Evolutionary conservation across 306 rosid species (phyloP), one percentile per base, ranked within the genome.

Genomic region (Dalbergia cultrata): DNA sequence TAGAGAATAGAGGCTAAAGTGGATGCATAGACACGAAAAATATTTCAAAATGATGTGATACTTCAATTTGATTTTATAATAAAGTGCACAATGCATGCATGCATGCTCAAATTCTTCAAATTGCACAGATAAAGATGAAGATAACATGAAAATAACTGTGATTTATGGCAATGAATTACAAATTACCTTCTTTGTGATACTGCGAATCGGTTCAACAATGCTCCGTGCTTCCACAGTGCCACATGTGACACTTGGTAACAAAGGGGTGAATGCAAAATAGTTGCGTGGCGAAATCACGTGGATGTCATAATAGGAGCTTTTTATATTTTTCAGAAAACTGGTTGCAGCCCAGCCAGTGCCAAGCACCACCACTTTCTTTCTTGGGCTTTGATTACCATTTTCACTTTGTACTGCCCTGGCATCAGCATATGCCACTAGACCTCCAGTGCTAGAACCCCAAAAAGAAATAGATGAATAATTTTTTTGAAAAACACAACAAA

Each of bases 311-410:
- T 85, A 72, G 6, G 90, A 65, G 72, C 41, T 70, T 18, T 86
- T 91, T 39, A 95, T 82, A 59, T 79, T 91, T 84, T 89, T 95
- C 73, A 93, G 45, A 83, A 95, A 95, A 85, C 93, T 93, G 33
- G 98, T 95, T 77, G 94, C 98, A 26, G 98, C 98, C 99, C 99
- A 95, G 37, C 99, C 99, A 54, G 98, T 95, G 75, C 99, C 99
- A 75, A 95, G 97, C 26, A 95, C 91, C 70, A 93, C 96, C 81
- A 95, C 92, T 82, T 88, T 95, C 92, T 92, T 92, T 64, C 79
- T 91, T 65, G 22, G 66, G 61, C 0, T 0, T 44, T 53, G 61
- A 8, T 75, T 57, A 16, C 22, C 75, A 61, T 21, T 0, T 54
- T 79, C 80, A 68, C 70, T 74, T 60, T 83, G 72, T 58, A 61